These are phyloP conservation scores for Pestalotiopsis fici DNA, from an alignment of 2,329 filamentous ascomycete species.

Conservation along the genomic window DNA sequence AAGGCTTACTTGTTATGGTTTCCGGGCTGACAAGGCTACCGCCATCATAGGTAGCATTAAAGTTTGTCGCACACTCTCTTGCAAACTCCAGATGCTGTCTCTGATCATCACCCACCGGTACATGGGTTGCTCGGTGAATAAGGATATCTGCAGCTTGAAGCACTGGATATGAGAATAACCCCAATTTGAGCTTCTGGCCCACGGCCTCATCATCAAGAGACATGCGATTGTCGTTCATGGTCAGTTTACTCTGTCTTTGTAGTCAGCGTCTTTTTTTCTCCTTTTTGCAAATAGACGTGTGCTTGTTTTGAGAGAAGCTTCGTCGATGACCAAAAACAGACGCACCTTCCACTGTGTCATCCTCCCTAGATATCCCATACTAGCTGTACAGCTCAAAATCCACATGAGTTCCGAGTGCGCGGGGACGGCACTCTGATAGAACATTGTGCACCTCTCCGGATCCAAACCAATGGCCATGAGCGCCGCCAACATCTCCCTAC, in stretches of 20 bases:
- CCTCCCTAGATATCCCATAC: constrained; percentile 89
- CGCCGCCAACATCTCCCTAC: constrained; percentile 75
- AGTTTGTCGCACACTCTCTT: constrained; percentile 80
- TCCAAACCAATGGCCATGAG: constrained; percentile 83
- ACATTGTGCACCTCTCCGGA: constrained; percentile 75
- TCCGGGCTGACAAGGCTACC: constrained; percentile 65
- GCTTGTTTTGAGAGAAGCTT: too few species aligned
- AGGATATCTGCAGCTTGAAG: constrained; percentile 94
- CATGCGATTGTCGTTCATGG: constrained; percentile 59
- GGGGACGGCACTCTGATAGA: constrained; percentile 77
- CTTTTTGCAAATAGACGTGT: too few species aligned
- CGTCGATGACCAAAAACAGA: too few species aligned
- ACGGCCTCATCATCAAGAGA: constrained; percentile 57
- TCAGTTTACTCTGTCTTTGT: constrained; percentile 67
- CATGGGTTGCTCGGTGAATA: constrained; percentile 87
- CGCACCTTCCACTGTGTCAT: constrained; percentile 99
- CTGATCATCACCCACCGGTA: constrained; percentile 97
- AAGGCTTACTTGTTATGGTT: constrained; percentile 66
- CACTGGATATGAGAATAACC: constrained; percentile 94
- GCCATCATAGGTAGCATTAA: constrained; percentile 73
- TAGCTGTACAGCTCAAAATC: constrained; percentile 90
- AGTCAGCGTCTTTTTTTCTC: background rate
- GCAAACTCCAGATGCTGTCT: constrained; percentile 92
- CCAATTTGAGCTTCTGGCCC: constrained; percentile 69
- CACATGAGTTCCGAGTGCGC: constrained; percentile 93